phyloP scores from a whole-genome alignment of 768 basidiomycete genomes.

The Trametes coccinea region DNA sequence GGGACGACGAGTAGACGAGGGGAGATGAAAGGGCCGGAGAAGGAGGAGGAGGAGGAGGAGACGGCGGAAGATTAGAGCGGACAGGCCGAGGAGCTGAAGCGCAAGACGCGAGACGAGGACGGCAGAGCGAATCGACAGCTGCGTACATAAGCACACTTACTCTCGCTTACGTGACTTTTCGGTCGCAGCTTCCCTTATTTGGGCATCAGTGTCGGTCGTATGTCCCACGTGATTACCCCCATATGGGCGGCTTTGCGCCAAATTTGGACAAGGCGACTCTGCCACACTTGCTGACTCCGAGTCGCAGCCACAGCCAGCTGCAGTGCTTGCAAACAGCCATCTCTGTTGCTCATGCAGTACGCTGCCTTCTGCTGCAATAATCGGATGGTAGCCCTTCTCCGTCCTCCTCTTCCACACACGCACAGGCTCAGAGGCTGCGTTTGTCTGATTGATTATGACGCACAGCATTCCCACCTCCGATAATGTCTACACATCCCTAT shows the following conservation, averaged over 20 bases:
- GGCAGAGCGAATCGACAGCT: not conserved
- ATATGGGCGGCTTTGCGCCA: not conserved
- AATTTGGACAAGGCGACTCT: not conserved
- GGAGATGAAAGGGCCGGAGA: conserved; percentile 4
- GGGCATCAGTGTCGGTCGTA: not conserved
- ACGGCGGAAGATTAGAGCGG: conserved; percentile 19
- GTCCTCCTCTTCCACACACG: not conserved
- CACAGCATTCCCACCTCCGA: not conserved
- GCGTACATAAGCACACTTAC: conserved; percentile 20
- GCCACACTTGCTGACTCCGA: no score
- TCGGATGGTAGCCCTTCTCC: not conserved
- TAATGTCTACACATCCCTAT: not conserved
- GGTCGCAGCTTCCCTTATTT: conserved; percentile 2
- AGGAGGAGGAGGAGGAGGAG: not conserved
- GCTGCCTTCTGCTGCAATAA: no score
- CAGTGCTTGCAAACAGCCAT: no score
- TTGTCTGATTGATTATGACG: not conserved
- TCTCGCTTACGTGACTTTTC: conserved; percentile 21
- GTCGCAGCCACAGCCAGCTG: not conserved
- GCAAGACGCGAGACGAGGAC: not conserved
- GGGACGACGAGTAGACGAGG: conserved; percentile 1
- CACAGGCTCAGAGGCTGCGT: not conserved
- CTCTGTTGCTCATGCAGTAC: no score
- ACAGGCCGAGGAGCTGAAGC: not conserved
- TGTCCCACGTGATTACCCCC: conserved; percentile 3